Evolutionary conservation across 345 rosid genomes (phyloP).

Genomic region (Tarenaya hassleriana): DNA sequence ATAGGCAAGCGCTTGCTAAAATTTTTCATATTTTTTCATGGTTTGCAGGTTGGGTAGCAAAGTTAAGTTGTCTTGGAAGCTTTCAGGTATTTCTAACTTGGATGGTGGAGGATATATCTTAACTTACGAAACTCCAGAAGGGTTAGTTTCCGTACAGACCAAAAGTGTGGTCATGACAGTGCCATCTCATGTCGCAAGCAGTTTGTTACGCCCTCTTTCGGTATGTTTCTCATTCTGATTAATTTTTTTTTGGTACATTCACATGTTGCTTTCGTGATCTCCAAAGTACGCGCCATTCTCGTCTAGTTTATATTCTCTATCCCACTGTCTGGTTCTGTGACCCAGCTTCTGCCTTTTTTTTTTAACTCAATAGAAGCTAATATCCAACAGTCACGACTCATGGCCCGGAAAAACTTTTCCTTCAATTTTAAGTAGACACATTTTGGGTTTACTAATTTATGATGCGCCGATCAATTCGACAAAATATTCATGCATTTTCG

Average conservation of each 20-base stretch:
- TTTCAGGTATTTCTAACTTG: conserved; percentile 52
- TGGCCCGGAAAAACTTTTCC: no score
- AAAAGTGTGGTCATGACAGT: conserved; percentile 77
- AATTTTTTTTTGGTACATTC: background rate
- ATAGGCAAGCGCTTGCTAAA: background rate
- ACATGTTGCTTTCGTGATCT: no score
- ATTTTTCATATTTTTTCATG: background rate
- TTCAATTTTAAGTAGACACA: no score
- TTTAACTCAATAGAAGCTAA: no score
- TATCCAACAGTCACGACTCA: no score
- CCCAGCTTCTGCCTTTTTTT: background rate
- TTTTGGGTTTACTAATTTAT: no score
- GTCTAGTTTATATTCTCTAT: no score
- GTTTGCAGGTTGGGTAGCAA: conserved; percentile 66
- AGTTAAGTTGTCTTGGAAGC: conserved; percentile 86
- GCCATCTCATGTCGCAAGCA: conserved; percentile 78
- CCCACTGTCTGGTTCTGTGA: conserved; percentile 1
- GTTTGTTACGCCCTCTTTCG: conserved; percentile 65
- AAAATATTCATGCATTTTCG: no score
- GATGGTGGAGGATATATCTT: conserved; percentile 52
- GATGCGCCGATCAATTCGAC: no score
- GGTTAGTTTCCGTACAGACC: conserved; percentile 56
- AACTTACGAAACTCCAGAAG: conserved; percentile 88
- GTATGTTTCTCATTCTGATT: conserved; percentile 38
- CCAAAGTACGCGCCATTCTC: no score